Base-by-base conservation (phyloP, 192 early-diverging fungal genomes). In the Backusella australiensis region DNA sequence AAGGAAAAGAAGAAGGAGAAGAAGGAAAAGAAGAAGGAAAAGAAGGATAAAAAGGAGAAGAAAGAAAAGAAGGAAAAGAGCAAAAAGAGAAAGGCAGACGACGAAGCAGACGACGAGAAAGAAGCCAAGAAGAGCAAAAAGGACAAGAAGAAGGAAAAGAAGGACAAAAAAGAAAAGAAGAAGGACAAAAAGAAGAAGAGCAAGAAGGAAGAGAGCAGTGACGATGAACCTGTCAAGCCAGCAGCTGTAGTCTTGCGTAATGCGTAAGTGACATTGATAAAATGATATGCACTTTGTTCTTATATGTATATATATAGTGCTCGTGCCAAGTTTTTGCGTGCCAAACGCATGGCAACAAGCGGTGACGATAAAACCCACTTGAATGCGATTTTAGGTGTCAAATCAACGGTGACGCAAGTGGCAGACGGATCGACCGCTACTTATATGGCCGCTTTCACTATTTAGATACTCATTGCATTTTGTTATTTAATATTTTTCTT, bases 311-410 rank as follows among this genome's bases (percentile, higher is more conserved):
- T 29, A 17, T 23, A 6, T 49, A 85, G 79, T 77, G 82, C 79
- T 67, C 83, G 83, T 79, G 83, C 82, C 65, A 88, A 77, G 77
- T 86, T 79, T 76, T 82, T 77, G 39, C 71, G 63, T 83, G 85
- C 77, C 76, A 89, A 87, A 46, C 53, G 82, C 41, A 78, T 85
- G 69, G 85, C 88, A 6, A 81, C 84, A 4, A 67, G 67, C 0
- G 56, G 56, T 0, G 42, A 85, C 46, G 80, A 86, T 63, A 36
- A 72, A 38, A 83, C 85, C 8, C 78, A 85, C 23, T 59, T 89
- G 39, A 86, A 86, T 65, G 84, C 87, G 52, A 89, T 89, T 77
- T 46, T 89, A 39, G 88, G 88, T 39, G 83, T 89, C 71, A 85
- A 85, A 74, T 81, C 88, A 15, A 34, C 15, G 26, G 46, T 59